These are phyloP conservation scores for Boletellus ananiceps DNA, from an alignment of 768 basidiomycete genomes.

Conservation along the genomic window DNA sequence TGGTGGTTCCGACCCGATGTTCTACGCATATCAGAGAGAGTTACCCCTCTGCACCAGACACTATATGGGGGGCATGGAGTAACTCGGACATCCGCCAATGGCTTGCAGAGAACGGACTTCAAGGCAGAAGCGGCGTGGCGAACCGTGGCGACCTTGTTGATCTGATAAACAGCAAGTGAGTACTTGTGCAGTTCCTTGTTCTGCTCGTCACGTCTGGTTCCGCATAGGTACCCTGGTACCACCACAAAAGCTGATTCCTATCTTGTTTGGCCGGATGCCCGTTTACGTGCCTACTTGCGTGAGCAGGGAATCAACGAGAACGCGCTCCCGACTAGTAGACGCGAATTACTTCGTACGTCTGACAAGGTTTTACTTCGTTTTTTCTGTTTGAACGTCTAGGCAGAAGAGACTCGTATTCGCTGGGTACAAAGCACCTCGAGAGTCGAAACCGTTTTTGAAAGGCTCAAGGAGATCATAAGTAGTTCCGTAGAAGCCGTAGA, in stretches of 20 bases:
- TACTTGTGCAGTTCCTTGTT: not conserved
- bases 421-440: constrained; percentile 64
- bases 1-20: not conserved
- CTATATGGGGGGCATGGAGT: constrained; percentile 64
- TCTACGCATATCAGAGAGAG: constrained; percentile 48
- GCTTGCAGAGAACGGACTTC: constrained; percentile 67
- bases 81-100: constrained; percentile 69
- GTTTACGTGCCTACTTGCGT: constrained; percentile 84
- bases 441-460: constrained; percentile 53
- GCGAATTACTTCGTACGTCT: constrained; percentile 68
- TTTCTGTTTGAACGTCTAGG: not conserved
- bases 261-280: constrained; percentile 88
- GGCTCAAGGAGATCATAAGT: constrained; percentile 63
- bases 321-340: constrained; percentile 58
- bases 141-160: constrained; percentile 74
- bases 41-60: constrained; percentile 57
- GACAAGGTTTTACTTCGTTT: constrained; percentile 12
- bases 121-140: constrained; percentile 43
- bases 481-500: constrained; percentile 69
- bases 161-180: constrained; percentile 67
- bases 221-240: constrained; percentile 50
- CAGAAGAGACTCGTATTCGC: constrained; percentile 75
- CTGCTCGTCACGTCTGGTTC: not conserved
- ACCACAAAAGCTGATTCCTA: constrained; percentile 53
- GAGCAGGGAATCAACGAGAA: constrained; percentile 69